phyloP scores from a whole-genome alignment of 129 eudicot species.

The Centaurea solstitialis region DNA sequence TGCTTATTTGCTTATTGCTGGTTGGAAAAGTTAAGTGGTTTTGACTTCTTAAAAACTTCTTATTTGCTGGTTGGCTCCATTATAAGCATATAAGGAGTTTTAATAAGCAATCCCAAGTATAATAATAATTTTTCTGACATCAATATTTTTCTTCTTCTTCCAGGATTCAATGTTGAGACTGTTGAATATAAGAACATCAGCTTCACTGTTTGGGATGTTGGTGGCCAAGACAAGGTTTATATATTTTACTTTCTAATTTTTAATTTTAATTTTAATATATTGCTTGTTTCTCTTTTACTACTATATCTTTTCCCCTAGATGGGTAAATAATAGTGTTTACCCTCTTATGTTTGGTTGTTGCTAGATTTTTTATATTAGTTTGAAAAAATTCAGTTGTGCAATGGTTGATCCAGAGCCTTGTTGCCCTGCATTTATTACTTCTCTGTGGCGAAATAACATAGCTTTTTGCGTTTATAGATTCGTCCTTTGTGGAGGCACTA shows the following conservation, averaged over 20 bases:
- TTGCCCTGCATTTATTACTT: background rate
- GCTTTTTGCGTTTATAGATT: slow-evolving; percentile 25
- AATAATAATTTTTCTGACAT: background rate
- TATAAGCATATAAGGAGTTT: too few species aligned
- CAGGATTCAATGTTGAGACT: slow-evolving; percentile 52
- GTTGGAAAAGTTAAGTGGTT: too few species aligned
- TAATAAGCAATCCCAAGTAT: too few species aligned
- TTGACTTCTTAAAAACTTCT: too few species aligned
- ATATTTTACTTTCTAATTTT: background rate
- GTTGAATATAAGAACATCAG: slow-evolving; percentile 58
- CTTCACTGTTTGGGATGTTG: slow-evolving; percentile 56
- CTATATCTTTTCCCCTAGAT: background rate
- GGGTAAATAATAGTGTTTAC: background rate
- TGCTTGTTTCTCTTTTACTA: background rate
- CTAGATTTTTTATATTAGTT: background rate
- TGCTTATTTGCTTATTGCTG: too few species aligned
- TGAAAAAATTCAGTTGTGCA: background rate
- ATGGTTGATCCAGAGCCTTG: background rate
- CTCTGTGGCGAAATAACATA: background rate
- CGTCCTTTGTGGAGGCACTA: slow-evolving; percentile 60
- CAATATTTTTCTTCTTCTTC: background rate
- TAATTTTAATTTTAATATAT: background rate
- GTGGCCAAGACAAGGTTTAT: slow-evolving; percentile 50
- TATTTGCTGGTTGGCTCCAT: too few species aligned
- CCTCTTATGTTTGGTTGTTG: background rate